phyloP scores from a whole-genome alignment of 805 yeast genomes.

The Kluyveromyces starmeri region DNA sequence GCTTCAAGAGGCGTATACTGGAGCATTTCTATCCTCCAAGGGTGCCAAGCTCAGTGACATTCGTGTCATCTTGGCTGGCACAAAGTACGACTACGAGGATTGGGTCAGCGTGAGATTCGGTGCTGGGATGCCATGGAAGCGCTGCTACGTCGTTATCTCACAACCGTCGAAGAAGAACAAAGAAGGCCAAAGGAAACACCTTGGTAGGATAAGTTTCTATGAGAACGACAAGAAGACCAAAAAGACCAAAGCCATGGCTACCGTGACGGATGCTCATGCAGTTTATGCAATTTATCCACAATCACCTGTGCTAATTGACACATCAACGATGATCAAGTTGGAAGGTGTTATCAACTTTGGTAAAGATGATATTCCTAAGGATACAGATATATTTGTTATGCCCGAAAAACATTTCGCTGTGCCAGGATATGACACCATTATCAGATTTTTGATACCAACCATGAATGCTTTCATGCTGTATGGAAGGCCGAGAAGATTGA shows the following conservation, averaged over 20 bases:
- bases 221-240: constrained; percentile 69
- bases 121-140: constrained; percentile 95
- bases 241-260: constrained; percentile 70
- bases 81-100: constrained; percentile 80
- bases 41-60: constrained; percentile 86
- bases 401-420: constrained; percentile 71
- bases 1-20: constrained; percentile 93
- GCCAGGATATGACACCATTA: constrained; percentile 61
- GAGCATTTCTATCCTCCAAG: constrained; percentile 84
- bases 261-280: constrained; percentile 56
- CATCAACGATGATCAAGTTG: constrained; percentile 77
- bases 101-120: constrained; percentile 96
- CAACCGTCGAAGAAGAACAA: constrained; percentile 44
- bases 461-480: constrained; percentile 63
- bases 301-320: constrained; percentile 69
- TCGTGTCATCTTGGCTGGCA: constrained; percentile 72
- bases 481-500: constrained; percentile 62
- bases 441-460: constrained; percentile 58
- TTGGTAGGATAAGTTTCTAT: constrained; percentile 71
- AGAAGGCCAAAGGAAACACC: constrained; percentile 24
- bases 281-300: constrained; percentile 92
- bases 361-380: constrained; percentile 40
- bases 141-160: constrained; percentile 84
- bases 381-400: constrained; percentile 43
- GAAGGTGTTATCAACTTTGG: constrained; percentile 72